Conservation (phyloP, 108 stramenopile genomes). For the Fistulifera pelliculosa region DNA sequence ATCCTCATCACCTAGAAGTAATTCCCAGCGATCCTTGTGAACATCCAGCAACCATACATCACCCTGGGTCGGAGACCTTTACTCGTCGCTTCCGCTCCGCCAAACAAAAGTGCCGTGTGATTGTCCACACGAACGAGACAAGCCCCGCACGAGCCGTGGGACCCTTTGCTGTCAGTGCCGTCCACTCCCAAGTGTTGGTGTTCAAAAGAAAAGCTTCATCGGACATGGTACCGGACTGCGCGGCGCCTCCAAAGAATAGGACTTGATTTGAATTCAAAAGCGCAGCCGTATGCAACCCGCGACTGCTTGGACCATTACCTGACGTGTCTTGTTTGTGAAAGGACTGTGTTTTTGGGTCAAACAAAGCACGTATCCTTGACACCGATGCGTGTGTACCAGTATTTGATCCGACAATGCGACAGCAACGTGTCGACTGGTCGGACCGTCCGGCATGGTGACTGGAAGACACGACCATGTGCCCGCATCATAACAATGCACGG, state of each 20-base stretch:
- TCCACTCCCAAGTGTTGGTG: slow-evolving; percentile 54
- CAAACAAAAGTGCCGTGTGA: slow-evolving; percentile 38
- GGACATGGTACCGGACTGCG: slow-evolving; percentile 51
- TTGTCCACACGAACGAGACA: slow-evolving; percentile 38
- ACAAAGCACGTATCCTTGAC: slow-evolving; percentile 48
- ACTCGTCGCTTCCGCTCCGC: slow-evolving; percentile 32
- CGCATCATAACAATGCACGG: slow-evolving; percentile 4
- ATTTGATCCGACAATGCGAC: slow-evolving; percentile 27
- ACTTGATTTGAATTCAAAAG: slow-evolving; percentile 8
- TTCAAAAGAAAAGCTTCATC: slow-evolving; percentile 63
- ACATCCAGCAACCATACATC: slow-evolving; percentile 51
- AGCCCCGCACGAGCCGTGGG: slow-evolving; percentile 51
- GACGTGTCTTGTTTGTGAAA: slow-evolving; percentile 30
- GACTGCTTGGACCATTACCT: slow-evolving; percentile 37
- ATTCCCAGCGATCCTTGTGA: slow-evolving; percentile 23
- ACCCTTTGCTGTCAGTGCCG: slow-evolving; percentile 9
- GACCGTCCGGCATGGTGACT: slow-evolving; percentile 36
- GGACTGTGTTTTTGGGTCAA: slow-evolving; percentile 11
- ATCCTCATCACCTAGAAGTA: slow-evolving; percentile 12
- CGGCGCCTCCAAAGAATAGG: slow-evolving; percentile 51
- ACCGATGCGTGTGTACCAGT: slow-evolving; percentile 68
- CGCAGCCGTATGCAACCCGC: slow-evolving; percentile 52
- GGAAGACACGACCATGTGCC: slow-evolving; percentile 9
- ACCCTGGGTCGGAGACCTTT: slow-evolving; percentile 33
- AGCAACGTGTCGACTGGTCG: slow-evolving; percentile 62